Base-by-base conservation (phyloP, 352 stramenopile genomes). In the Phytopythium aichiense region DNA sequence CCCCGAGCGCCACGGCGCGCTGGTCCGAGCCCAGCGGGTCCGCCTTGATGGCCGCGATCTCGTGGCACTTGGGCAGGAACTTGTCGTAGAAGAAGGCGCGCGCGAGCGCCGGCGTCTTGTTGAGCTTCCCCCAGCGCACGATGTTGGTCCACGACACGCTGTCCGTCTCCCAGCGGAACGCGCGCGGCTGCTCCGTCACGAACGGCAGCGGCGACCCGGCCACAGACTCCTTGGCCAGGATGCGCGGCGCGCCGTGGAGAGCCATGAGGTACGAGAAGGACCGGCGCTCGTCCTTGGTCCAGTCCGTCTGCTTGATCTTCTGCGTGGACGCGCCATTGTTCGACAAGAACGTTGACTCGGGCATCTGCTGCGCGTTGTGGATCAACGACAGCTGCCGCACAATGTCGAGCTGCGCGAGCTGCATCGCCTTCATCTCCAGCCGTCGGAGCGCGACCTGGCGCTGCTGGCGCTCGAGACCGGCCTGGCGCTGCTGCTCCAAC, bases 81-180 rank as follows among this genome's bases (percentile, higher is more conserved):
- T 90, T 87, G 20, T 84, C 76, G n/a, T 84, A 67, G 63, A 86
- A 94, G 48, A 91, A 94, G 2, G 68, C 64, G 38, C 71, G 79
- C 12, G 79, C 72, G 43, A 85, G 71, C 25, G 67, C 68, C 1
- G 83, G 76, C 9, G 84, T 92, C 71, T 94, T 94, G 74, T 94
- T 92, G 25, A 94, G 63, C 38, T 86, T 84, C 1, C 84, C 86
- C 86, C 83, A 92, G 22, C 88, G 78, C 22, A 92, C 80, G 54
- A 94, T 79, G 64, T 91, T 92, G 56, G 77, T 81, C 86, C 86
- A 94, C 42, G 86, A 94, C 35, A 94, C 53, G 35, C 78, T 91
- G 65, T 92, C 84, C 7, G 86, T 88, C 55, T 90, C 68, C 85
- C 85, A 94, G 8, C 74, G 63, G 66, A 94, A 94, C 1, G 63